A percentile compares a stretch with the other conserved stretches of the same genome.
These are phyloP conservation scores for Dalbergia cultrata DNA, from an alignment of 306 rosid species.

Conservation along the genomic window DNA sequence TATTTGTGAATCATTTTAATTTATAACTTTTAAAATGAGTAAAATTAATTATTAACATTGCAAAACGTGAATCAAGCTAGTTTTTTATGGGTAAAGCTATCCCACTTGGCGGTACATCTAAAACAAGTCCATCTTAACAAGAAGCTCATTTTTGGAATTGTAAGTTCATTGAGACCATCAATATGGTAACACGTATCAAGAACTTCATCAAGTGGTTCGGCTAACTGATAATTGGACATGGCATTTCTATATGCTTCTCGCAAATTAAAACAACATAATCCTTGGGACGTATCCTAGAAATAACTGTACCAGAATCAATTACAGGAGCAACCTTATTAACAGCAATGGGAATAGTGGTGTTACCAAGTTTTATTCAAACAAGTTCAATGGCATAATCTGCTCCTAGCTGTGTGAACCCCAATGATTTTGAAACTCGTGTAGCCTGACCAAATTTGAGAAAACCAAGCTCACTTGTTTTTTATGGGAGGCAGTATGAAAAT, in stretches of 20 bases:
- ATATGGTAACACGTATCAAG: neutral
- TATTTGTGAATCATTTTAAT: no score
- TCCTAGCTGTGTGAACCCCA: neutral
- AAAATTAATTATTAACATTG: no score
- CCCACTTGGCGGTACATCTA: neutral
- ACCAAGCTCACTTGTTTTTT: neutral
- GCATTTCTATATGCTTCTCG: neutral
- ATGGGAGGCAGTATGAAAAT: neutral
- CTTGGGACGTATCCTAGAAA: neutral
- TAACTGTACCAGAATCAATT: neutral
- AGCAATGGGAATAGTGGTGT: constrained; percentile 4
- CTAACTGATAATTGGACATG: neutral
- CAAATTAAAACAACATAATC: neutral
- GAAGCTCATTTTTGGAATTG: neutral
- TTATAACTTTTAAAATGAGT: no score
- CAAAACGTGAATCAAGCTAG: no score
- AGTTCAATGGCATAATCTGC: neutral
- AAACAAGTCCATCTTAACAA: constrained; percentile 1
- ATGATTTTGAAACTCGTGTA: neutral
- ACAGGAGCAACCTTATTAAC: neutral
- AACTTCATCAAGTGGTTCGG: neutral
- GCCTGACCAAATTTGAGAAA: neutral
- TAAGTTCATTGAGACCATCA: neutral
- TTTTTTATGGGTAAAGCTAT: neutral
- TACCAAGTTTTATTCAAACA: neutral